Evolutionary conservation across 306 rosid genomes (phyloP), one percentile per base, ranked within the genome.

Genomic region (Gastrolobium villosum): DNA sequence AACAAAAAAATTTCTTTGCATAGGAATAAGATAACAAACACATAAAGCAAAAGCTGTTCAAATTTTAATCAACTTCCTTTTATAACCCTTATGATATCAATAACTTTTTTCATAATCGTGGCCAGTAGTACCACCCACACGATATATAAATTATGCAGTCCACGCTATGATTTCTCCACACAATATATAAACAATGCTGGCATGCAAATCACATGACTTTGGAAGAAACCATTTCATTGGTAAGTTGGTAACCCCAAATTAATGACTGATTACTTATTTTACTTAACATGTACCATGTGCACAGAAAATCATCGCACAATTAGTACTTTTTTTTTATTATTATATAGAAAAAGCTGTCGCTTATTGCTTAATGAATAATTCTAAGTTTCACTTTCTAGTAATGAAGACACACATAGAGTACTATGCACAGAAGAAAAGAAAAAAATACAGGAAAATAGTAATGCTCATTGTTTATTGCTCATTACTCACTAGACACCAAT

Each of bases 11-110:
- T 43, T 44, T 41, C 13, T 69, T 49, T 50, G 61, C 26, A 49
- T 15, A 20, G 34, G 1, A 46, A 71, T 56, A 59, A 13, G 14
- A 9, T 43, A 82, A 75, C 57, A 82, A 76, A 75, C 54, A 80
- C 56, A 83, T 31, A 72, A 76, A 80, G 82, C 55, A 82, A 75
- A 79, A 68, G 75, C 40, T 60, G 83, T 43, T 28, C 26, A 67
- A 60, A 76, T 83, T 84, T 64, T 52, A 75, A 72, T 60, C 39
- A 66, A 26, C 79, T 11, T 77, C 65, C 77, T 76, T 81, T 71
- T n/a, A 64, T 37, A 57, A 79, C 35, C 37, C 69, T 36, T 28
- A 70, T 48, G 65, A 55, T 81, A 41, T 46, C 75, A 67, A 50
- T 60, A 77, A 64, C 80, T 72, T 79, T 49, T 59, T 31, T 62